Base-by-base conservation (phyloP, 208 protist species). In the Strigomonas galati region DNA sequence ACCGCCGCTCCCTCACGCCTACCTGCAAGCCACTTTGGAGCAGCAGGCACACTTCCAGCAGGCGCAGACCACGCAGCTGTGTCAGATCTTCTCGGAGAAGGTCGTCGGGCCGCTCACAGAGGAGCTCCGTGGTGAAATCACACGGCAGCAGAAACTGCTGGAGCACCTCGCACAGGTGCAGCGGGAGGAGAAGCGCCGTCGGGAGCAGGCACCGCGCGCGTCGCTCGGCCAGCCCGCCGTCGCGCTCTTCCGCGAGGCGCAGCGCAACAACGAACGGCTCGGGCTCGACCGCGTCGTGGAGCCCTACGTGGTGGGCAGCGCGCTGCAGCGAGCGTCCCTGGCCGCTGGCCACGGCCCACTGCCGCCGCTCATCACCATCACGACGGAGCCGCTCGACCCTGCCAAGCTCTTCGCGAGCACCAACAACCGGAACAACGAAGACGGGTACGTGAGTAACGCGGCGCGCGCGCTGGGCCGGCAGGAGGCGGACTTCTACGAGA, bases 121-220 rank as follows among this genome's bases (percentile, higher is more conserved):
- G 1, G 83, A 78, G 17, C 65, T 92, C 43, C 63, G 67, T n/a
- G 53, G 27, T 0, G 86, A 92, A 60, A 67, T 92, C 15, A 48
- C 32, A 1, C 73, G 72, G 5, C 86, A 92, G 75, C 80, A 81
- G 4, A 63, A 64, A 4, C 67, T 89, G 0, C 65, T 92, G 26
- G 80, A 89, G 56, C 69, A 80, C 9, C 68, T 92, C 2, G 62
- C 71, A 0, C 37, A 63, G 35, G 71, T 75, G 10, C 81, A 87
- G 71, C 69, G 82, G 30, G 81, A 74, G 32, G 72, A 63, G 27
- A 70, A 63, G 21, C 72, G 72, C 5, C 65, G 70, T 9, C 72
- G 67, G 27, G 17, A 79, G 24, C 67, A 78, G 61, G 72, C 69
- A n/a, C 69, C 72, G 15, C 72, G 58, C 48, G 72, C 69, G 19